A percentile compares a stretch with the other conserved stretches of the same genome.
phyloP scores from a whole-genome alignment of 495 filamentous ascomycete genomes.

The Xylaria bambusicola region DNA sequence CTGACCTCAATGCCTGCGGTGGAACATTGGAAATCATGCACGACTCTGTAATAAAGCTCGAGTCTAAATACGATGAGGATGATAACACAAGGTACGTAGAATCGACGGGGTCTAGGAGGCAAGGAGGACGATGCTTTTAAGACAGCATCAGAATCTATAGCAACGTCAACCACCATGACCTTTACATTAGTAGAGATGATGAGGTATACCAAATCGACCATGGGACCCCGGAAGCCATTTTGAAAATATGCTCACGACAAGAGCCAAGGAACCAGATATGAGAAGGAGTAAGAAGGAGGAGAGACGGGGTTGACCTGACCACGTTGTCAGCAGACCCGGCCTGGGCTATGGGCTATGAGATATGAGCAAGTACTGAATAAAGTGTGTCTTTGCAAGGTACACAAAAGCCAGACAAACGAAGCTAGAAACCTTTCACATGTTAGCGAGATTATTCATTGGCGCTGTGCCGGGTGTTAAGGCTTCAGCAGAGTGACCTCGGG shows the following conservation, averaged over 20 bases:
- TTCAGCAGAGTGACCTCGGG: background rate
- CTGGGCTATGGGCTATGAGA: background rate
- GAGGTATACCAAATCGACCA: conserved; percentile 44
- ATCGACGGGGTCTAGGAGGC: conserved; percentile 45
- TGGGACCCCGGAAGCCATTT: conserved; percentile 48
- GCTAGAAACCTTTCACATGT: conserved; percentile 39
- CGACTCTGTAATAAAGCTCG: conserved; percentile 41
- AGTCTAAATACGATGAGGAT: conserved; percentile 44
- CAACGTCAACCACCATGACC: background rate
- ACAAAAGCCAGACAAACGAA: conserved; percentile 48
- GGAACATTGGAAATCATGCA: conserved; percentile 44
- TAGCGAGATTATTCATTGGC: background rate
- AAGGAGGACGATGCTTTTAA: conserved; percentile 35
- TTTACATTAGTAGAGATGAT: background rate
- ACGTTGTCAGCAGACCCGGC: background rate
- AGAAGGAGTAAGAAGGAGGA: conserved; percentile 35
- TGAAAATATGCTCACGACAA: conserved; percentile 42
- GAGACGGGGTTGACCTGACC: conserved; percentile 44
- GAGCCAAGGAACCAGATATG: conserved; percentile 38
- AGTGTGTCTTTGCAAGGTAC: conserved; percentile 47
- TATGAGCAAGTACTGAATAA: conserved; percentile 36
- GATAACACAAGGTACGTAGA: conserved; percentile 43
- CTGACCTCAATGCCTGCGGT: conserved; percentile 45
- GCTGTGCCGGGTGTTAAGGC: background rate
- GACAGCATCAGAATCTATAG: conserved; percentile 40